Base-by-base conservation (phyloP, 2,329 filamentous ascomycete species). In the Fusarium secorum region DNA sequence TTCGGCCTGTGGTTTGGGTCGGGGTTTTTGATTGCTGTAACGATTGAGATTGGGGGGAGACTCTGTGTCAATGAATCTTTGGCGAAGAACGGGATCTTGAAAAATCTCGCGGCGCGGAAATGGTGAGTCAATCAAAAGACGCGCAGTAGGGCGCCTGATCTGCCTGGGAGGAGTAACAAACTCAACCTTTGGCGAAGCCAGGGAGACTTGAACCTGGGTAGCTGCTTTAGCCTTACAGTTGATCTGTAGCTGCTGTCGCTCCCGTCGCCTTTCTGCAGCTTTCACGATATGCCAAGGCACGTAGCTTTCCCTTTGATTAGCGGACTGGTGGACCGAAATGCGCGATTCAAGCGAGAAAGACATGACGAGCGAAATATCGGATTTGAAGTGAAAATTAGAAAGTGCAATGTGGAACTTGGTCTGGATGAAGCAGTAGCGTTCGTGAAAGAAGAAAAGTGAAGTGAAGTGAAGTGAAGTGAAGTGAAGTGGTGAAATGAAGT, bases 61-160 rank as follows among this genome's bases (percentile, higher is more conserved):
- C 22, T 59, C 45, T 13, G 60, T 70, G 20, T 36, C 36, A 39
- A 63, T 55, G 36, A 69, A 69, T 53, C 49, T 53, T 35, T 56
- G 44, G 28, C 42, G 56, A 38, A 62, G 52, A 49, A 36, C 24
- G 11, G 66, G 42, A 46, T 70, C 66, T 36, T 58, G 33, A n/a
- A 70, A 59, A n/a, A 59, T 63, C 28, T 66, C 61, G 36, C 56
- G 22, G 32, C 60, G 58, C 26, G 51, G 60, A 38, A 64, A 45
- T 20, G 66, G 69, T 24, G 69, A 71, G 39, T 74, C 62, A 32
- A 66, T 57, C 38, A 72, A 46, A 18, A 68, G 60, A 36, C 56
- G 63, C 11, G n/a, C 52, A 35, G 60, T 56, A 20, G 64, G 66
- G 17, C 66, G 60, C n/a, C 51, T 39, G 44, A 68, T 71, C 11